These are phyloP conservation scores for Umbilicus rupestris DNA, from an alignment of 164 flowering plant species.

Conservation along the genomic window DNA sequence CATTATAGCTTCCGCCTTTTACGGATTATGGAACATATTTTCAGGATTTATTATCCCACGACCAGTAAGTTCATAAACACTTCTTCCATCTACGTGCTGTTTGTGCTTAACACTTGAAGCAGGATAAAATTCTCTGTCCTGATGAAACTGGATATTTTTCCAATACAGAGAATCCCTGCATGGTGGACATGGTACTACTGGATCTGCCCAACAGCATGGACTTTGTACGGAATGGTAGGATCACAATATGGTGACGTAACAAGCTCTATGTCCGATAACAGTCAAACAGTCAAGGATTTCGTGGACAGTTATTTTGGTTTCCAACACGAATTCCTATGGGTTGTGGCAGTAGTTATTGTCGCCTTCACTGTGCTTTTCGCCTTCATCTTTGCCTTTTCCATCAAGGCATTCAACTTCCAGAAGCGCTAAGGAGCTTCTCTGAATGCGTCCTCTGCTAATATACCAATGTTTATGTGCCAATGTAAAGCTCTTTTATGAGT, in stretches of 20 bases:
- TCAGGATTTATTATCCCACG: conserved; percentile 52
- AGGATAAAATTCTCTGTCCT: background rate
- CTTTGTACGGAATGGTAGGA: conserved; percentile 32
- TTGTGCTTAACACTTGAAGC: background rate
- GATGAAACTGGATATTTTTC: background rate
- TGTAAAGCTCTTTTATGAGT: conserved; percentile 2
- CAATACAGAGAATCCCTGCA: conserved; percentile 23
- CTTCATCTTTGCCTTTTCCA: conserved; percentile 33
- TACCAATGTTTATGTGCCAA: background rate
- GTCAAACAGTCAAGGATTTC: conserved; percentile 21
- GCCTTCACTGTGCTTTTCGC: conserved; percentile 39
- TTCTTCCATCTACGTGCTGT: background rate
- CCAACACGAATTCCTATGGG: conserved; percentile 32
- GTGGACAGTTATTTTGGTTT: conserved; percentile 32
- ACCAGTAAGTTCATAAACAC: conserved; percentile 29
- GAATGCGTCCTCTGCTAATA: background rate
- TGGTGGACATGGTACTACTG: conserved; percentile 63
- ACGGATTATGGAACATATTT: conserved; percentile 54
- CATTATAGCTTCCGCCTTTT: conserved; percentile 44
- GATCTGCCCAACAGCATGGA: conserved; percentile 50
- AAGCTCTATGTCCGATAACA: conserved; percentile 7
- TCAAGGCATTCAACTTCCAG: conserved; percentile 54
- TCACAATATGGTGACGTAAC: conserved; percentile 36
- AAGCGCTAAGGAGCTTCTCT: conserved; percentile 15
- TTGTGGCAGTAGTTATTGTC: conserved; percentile 22